phyloP scores from a whole-genome alignment of 1,284 basidiomycete genomes.

The Cystobasidium sp. region DNA sequence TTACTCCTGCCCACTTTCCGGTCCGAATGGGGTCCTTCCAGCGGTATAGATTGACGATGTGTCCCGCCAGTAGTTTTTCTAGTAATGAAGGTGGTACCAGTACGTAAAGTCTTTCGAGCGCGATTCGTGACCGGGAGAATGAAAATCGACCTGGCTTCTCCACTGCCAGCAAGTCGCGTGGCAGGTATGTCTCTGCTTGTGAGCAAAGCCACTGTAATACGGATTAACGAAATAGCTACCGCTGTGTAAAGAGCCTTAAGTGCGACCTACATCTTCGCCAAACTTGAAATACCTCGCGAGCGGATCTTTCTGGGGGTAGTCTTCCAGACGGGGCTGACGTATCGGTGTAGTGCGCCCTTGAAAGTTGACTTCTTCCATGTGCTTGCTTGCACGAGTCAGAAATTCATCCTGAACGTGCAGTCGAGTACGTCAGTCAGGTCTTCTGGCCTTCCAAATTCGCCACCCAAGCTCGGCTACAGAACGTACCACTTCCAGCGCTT shows the following conservation, averaged over 20 bases:
- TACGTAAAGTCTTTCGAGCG: slow-evolving; percentile 42
- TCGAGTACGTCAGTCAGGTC: background rate
- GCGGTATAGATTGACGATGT: slow-evolving; percentile 29
- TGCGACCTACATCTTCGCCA: slow-evolving; percentile 26
- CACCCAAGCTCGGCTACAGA: background rate
- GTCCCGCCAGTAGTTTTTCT: slow-evolving; percentile 16
- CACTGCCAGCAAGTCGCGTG: slow-evolving; percentile 25
- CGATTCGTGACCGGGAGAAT: slow-evolving; percentile 12
- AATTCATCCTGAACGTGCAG: slow-evolving; percentile 21
- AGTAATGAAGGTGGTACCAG: slow-evolving; percentile 28
- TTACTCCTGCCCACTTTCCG: slow-evolving; percentile 3
- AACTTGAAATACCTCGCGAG: slow-evolving; percentile 10
- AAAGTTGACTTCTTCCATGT: slow-evolving; percentile 40
- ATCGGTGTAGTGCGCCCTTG: background rate
- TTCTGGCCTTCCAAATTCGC: background rate
- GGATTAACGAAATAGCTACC: background rate
- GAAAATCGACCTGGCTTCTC: slow-evolving; percentile 18
- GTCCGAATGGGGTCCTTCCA: slow-evolving; percentile 39
- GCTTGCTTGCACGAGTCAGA: slow-evolving; percentile 32
- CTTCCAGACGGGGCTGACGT: background rate
- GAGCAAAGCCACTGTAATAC: slow-evolving; percentile 26
- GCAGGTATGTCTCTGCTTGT: slow-evolving; percentile 23
- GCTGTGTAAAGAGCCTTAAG: background rate
- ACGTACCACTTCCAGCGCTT: slow-evolving; percentile 30
- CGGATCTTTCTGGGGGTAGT: slow-evolving; percentile 1